Base-by-base conservation (phyloP, 345 rosid species). In the Salix purpurea region DNA sequence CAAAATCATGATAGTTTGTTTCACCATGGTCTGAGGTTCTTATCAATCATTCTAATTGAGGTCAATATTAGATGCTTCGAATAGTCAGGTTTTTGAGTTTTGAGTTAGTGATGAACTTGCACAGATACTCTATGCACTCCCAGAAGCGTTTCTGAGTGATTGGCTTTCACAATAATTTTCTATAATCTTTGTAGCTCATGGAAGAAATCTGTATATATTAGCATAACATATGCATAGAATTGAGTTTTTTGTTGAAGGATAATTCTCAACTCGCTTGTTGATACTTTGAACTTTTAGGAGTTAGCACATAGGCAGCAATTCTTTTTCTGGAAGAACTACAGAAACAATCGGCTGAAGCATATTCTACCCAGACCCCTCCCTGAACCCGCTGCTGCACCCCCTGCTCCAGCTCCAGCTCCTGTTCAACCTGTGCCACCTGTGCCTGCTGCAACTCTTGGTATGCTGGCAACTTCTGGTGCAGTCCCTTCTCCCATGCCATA, bases 321-420 rank as follows among this genome's bases (percentile, higher is more conserved):
- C 87, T 96, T 88, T 80, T 96, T 81, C 80, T 96, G 98, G 99
- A 96, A 96, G 88, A 96, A 96, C 88, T 89, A 96, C 75, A 87
- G 97, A 79, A 96, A 91, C 88, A 96, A 96, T 78, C 81, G 97
- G 71, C 77, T 96, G 85, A 94, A 91, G 80, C 98, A 94, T 90
- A 94, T 96, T 74, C 77, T 89, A 83, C 98, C 97, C 4, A 89
- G 93, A 85, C 91, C 94, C 70, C 96, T 91, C 83, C 97, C 97
- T n/a, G 99, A 96, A 78, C 89, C 91, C 79, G 78, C 74, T 69
- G 82, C 90, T 73, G 87, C 87, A 24, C 87, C 88, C 62, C 75
- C 87, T 13, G 67, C 86, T 70, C 65, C 85, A 48, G 70, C 84
- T 69, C 75, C 73, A 79, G 87, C 84, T 34, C 85, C 92, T 71